Evolutionary conservation across 305 asterid genomes (phyloP).

Genomic region (Fraxinus sp.): DNA sequence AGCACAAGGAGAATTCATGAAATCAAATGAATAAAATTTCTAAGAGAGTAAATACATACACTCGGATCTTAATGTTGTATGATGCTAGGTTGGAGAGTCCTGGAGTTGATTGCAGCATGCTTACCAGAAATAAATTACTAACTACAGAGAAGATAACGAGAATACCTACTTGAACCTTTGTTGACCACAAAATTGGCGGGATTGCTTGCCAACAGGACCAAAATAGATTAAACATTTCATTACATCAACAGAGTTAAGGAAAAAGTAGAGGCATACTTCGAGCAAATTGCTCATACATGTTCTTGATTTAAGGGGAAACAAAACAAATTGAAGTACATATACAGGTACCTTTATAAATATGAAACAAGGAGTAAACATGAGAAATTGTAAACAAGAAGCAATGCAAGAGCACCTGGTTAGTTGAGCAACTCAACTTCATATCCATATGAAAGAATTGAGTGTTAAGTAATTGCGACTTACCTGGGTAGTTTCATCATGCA

Average conservation of each 20-base stretch:
- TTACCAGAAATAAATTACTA: constrained; percentile 52
- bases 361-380: constrained; percentile 44
- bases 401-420: constrained; percentile 55
- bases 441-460: constrained; percentile 35
- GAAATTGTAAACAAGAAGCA: constrained; percentile 43
- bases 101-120: constrained; percentile 47
- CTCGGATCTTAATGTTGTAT: constrained; percentile 50
- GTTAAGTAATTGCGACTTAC: constrained; percentile 69
- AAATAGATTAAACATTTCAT: constrained; percentile 49
- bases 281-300: constrained; percentile 30
- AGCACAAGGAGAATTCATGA: constrained; percentile 35
- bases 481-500: constrained; percentile 99
- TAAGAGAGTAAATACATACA: constrained; percentile 50
- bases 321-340: constrained; percentile 28
- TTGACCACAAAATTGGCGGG: constrained; percentile 64
- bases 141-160: constrained; percentile 45
- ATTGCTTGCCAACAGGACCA: constrained; percentile 88
- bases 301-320: constrained; percentile 25
- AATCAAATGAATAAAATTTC: constrained; percentile 32
- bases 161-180: constrained; percentile 87
- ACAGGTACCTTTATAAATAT: constrained; percentile 37
- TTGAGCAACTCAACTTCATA: constrained; percentile 47
- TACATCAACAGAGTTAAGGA: constrained; percentile 40
- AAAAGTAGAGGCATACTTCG: constrained; percentile 33
- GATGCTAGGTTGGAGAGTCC: constrained; percentile 53